A percentile compares a stretch with the other conserved stretches of the same genome.
Conservation (phyloP, 2,329 filamentous ascomycete species). For the Raffaelea albimanens region DNA sequence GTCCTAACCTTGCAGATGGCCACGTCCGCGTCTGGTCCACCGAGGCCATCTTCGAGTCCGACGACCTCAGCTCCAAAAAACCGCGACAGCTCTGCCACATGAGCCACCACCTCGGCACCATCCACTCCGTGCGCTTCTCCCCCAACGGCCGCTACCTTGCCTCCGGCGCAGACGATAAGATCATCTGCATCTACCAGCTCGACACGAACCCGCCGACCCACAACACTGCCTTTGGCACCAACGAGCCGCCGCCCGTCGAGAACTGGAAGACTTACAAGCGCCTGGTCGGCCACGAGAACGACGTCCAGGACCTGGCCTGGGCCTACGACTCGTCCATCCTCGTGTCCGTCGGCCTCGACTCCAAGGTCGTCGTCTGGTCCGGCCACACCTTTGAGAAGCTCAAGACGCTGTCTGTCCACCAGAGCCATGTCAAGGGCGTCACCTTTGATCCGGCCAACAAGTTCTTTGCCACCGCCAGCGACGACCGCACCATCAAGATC, state of each 20-base stretch:
- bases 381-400: conserved; percentile 97
- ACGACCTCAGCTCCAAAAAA: conserved; percentile 59
- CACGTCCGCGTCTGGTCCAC: conserved; percentile 98
- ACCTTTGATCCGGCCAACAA: conserved; percentile 98
- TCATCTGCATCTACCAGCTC: conserved; percentile 92
- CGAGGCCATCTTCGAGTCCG: conserved; percentile 78
- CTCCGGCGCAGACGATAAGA: conserved; percentile 96
- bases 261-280: conserved; percentile 96
- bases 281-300: conserved; percentile 93
- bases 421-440: conserved; percentile 97
- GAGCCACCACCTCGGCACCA: conserved; percentile 96
- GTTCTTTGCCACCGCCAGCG: conserved; percentile 96
- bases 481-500: conserved; percentile 93
- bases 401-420: conserved; percentile 85
- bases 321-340: conserved; percentile 91
- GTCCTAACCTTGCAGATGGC: conserved; percentile 49
- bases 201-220: conserved; percentile 72
- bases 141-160: conserved; percentile 91
- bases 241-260: conserved; percentile 86
- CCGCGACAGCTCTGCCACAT: conserved; percentile 95
- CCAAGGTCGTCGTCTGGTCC: conserved; percentile 97
- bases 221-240: conserved; percentile 74
- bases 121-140: conserved; percentile 94
- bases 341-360: conserved; percentile 92
- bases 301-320: conserved; percentile 97